Base-by-base conservation (phyloP, 768 basidiomycete species). In the Tulasnella sp. region DNA sequence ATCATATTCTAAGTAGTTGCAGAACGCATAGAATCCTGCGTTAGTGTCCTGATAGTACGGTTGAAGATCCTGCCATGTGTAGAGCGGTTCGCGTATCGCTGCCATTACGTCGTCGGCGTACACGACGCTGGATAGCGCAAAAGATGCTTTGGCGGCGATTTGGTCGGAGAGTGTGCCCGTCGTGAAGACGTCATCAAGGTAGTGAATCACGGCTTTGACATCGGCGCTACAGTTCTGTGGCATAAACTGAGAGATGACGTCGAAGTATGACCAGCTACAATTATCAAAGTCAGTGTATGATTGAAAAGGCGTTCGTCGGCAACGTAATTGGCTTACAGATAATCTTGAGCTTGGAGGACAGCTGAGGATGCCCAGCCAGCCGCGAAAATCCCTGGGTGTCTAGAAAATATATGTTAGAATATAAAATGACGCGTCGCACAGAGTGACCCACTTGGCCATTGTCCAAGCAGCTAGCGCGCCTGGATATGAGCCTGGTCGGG, bases 51-150 rank as follows among this genome's bases (percentile, higher is more conserved):
- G 43, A 23, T 59, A 49, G 29, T 51, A 49, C 11, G 55, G 58
- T 34, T 59, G 58, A 51, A 59, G 50, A 7, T 59, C 58, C 41
- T 59, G 58, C 58, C 58, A 59, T 3, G 45, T 50, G 49, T 26
- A 50, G 15, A 59, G 24, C 19, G 58, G 58, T 9, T 30, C 49
- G 2, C 58, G 58, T 3, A 59, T 51, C 4, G 58, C 47, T 17
- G 42, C 55, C 55, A 56, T 56, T 42, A 59, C 58, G 30, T 59
- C 58, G 19, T 59, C 58, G 21, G 34, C 45, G 58, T 59, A 51
- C 26, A 29, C 26, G 26, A 51, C 24, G 42, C 49, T 59, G 10
- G 48, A 32, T n/a, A 59, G 10, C 7, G 32, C 58, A 38, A 59
- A 59, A 9, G 34, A 29, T 3, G 45, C 29, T 47, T 59, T 59